Base-by-base conservation (phyloP, 345 rosid genomes). In the Moringa oleifera region DNA sequence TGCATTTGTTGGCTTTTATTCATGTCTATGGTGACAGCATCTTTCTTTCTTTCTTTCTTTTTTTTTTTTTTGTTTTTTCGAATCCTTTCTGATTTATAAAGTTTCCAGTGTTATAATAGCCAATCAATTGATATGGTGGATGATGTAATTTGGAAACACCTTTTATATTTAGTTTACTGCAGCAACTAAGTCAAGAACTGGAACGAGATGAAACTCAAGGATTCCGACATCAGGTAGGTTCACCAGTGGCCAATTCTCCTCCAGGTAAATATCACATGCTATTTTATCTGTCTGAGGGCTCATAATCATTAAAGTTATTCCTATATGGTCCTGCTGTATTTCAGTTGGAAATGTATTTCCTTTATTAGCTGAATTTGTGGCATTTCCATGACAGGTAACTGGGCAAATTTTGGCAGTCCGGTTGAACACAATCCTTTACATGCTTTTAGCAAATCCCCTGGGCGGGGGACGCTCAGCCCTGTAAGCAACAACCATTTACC, bases 171-270 rank as follows among this genome's bases (percentile, higher is more conserved):
- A 94, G 99, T 67, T 78, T 84, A 71, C 79, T 94, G 77, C 83
- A 74, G 64, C 86, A 77, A 62, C 61, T 82, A 58, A 88, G 74
- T 81, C 96, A 80, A 71, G 99, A 94, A 58, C 72, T 85, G 65
- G 99, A 93, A 55, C 90, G 82, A 69, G 81, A 83, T 46, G 98
- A 93, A 53, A 36, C 81, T 58, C 76, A 80, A 57, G 82, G 78
- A 63, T 90, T 94, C 73, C 75, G 77, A 20, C 87, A 79, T 66
- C 92, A 81, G 66, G 70, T 86, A 50, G 90, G 82, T 54, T 85
- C 96, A 36, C 98, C 89, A 0, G 73, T 85, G 51, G 56, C 90
- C 53, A 88, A 64, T 72, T 90, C 99, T 68, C 96, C 99, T 57
- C 96, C 97, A 20, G 97, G 99, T 93, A 72, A 57, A 58, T 25